Evolutionary conservation across 306 rosid genomes (phyloP).

Genomic region (Vigna trinervia): DNA sequence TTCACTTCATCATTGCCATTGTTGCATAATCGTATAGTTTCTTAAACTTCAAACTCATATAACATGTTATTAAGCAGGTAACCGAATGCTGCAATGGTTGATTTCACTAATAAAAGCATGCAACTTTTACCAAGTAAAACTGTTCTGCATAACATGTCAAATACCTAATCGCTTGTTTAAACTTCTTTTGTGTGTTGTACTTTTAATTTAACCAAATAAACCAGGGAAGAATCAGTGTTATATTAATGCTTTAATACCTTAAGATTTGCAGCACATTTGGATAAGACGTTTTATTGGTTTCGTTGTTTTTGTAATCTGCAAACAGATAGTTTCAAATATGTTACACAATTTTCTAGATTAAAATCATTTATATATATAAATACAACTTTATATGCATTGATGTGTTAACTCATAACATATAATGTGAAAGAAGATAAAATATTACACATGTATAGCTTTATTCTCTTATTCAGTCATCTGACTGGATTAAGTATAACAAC

Average conservation of each 20-base stretch:
- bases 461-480: background rate
- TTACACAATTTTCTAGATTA: too few species aligned
- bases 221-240: too few species aligned
- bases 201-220: background rate
- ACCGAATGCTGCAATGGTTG: background rate
- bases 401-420: background rate
- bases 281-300: conserved; percentile 1
- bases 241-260: conserved; percentile 1
- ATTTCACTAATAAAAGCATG: background rate
- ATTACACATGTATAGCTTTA: background rate
- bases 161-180: background rate
- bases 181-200: background rate
- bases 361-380: background rate
- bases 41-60: too few species aligned
- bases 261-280: background rate
- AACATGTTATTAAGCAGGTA: background rate
- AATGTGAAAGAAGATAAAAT: background rate
- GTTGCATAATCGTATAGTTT: too few species aligned
- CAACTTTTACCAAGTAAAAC: background rate
- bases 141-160: background rate
- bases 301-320: background rate
- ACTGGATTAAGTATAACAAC: too few species aligned
- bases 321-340: background rate
- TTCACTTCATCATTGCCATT: too few species aligned
- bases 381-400: background rate